Conservation (phyloP, 2,329 filamentous ascomycete species). For the Eurotiales sp. region DNA sequence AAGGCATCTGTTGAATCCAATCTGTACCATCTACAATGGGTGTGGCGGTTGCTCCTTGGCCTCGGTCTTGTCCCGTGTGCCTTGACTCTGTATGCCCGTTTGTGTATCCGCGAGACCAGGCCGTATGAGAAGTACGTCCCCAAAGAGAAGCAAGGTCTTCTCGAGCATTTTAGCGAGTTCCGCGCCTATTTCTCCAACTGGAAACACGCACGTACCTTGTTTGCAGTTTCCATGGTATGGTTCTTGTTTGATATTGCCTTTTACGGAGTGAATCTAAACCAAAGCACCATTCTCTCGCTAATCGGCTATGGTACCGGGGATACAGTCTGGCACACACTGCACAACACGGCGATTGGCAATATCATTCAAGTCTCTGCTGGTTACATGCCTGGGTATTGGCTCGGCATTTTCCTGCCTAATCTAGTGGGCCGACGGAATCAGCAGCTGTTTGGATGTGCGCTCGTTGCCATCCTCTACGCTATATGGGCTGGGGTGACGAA, state of each 20-base stretch:
- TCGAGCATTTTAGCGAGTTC: conserved; percentile 60
- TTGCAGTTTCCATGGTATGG: conserved; percentile 81
- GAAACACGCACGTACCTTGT: conserved; percentile 67
- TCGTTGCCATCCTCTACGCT: conserved; percentile 60
- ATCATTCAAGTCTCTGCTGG: too few species aligned
- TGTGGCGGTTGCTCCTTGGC: conserved; percentile 42
- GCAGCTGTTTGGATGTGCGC: conserved; percentile 41
- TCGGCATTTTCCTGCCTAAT: conserved; percentile 24
- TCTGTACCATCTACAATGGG: not conserved
- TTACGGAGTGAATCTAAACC: conserved; percentile 34
- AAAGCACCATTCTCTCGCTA: conserved; percentile 28
- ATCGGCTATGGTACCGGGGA: conserved; percentile 31
- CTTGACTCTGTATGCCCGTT: conserved; percentile 59
- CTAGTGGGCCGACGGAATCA: conserved; percentile 21
- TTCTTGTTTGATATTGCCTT: conserved; percentile 58
- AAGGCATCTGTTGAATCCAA: not conserved
- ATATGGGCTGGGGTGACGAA: conserved; percentile 25
- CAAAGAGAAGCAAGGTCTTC: not conserved
- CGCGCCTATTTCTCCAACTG: conserved; percentile 63
- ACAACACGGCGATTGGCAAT: conserved; percentile 33
- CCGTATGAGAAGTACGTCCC: conserved; percentile 60
- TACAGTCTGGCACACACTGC: conserved; percentile 30
- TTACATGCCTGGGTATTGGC: conserved; percentile 23
- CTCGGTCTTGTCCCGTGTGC: conserved; percentile 56
- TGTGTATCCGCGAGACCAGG: conserved; percentile 62